These are phyloP conservation scores for Aechmea fasciata DNA, from an alignment of 176 grass and related monocot genomes.

Conservation along the genomic window DNA sequence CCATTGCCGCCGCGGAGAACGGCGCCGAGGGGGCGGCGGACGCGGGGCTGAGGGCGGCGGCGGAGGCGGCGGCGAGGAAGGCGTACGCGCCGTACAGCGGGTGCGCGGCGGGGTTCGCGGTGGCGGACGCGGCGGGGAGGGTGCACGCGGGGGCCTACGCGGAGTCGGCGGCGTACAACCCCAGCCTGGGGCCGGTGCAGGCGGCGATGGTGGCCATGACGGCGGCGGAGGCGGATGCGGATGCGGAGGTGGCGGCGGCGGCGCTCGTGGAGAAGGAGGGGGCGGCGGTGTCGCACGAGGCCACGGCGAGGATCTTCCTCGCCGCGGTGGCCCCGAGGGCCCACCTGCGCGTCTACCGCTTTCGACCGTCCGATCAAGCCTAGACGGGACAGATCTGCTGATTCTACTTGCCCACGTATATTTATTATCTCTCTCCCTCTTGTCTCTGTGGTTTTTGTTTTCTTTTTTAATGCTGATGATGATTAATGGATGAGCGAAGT, in stretches of 20 bases:
- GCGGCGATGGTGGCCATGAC: conserved; percentile 66
- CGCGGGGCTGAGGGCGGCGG: conserved; percentile 37
- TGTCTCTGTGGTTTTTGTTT: no score
- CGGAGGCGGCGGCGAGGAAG: conserved; percentile 45
- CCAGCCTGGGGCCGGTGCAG: conserved; percentile 82
- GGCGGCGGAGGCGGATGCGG: conserved; percentile 18
- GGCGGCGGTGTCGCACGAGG: conserved; percentile 52
- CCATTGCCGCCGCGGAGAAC: conserved; percentile 21
- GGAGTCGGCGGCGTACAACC: conserved; percentile 88
- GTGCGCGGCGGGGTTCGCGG: conserved; percentile 71
- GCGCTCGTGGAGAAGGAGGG: conserved; percentile 71
- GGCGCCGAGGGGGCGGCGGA: conserved; percentile 12
- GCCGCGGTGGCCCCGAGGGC: conserved; percentile 50
- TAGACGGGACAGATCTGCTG: not conserved
- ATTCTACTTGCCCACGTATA: no score
- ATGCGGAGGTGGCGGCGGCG: conserved; percentile 38
- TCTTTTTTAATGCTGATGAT: no score
- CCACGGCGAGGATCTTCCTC: conserved; percentile 72
- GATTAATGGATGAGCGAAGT: no score
- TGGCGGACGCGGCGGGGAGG: conserved; percentile 47
- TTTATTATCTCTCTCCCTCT: no score
- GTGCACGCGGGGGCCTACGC: conserved; percentile 62
- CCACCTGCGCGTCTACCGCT: conserved; percentile 71
- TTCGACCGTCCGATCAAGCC: conserved; percentile 32
- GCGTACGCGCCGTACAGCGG: conserved; percentile 79